Evolutionary conservation across 108 stramenopile species (phyloP).

Genomic region (Nannochloropsis oceanica): DNA sequence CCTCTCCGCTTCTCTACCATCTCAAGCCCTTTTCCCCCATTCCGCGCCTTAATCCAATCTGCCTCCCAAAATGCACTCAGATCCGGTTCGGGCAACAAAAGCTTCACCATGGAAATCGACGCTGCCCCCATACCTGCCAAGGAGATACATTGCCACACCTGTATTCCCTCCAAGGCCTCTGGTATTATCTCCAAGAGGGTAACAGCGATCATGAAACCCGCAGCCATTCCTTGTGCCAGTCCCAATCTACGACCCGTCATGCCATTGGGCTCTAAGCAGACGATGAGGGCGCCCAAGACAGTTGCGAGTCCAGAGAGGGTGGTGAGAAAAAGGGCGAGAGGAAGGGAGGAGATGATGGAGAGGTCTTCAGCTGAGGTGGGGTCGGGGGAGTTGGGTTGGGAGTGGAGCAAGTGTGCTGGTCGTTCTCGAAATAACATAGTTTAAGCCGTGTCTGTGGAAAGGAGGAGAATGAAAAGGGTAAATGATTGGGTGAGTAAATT

Average conservation of each 20-base stretch:
- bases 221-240: conserved; percentile 47
- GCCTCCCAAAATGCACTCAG: not conserved
- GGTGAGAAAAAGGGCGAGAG: not conserved
- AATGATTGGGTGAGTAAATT: no score
- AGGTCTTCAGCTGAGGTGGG: not conserved
- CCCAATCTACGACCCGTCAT: conserved; percentile 39
- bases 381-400: not conserved
- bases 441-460: not conserved
- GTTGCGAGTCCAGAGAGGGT: not conserved
- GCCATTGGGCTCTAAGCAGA: not conserved
- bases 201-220: conserved; percentile 69
- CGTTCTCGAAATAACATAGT: not conserved
- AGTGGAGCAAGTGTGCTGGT: not conserved
- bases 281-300: not conserved
- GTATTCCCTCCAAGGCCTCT: conserved; percentile 41
- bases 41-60: not conserved
- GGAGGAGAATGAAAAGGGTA: not conserved
- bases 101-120: conserved; percentile 34
- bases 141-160: not conserved
- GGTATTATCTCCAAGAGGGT: conserved; percentile 60
- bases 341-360: not conserved
- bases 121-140: not conserved
- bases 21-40: not conserved
- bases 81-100: conserved; percentile 45
- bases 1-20: not conserved